Base-by-base conservation (phyloP, 257 asterid species). In the Solanum pinnatisectum region DNA sequence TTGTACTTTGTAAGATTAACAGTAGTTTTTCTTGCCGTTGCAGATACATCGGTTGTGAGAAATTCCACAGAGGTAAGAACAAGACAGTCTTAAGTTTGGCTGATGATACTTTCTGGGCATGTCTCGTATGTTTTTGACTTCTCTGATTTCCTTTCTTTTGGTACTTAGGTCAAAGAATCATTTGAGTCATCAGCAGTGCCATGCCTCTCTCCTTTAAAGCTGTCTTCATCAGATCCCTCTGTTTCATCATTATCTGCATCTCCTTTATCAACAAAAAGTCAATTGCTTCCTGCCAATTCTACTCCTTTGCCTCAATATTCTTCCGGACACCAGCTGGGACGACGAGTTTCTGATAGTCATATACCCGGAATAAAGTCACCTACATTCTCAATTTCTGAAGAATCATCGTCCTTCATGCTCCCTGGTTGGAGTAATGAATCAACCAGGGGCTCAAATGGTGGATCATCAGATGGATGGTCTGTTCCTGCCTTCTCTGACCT, bases 381-480 rank as follows among this genome's bases (percentile, higher is more conserved):
- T 56, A 90, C 95, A 72, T 91, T 92, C 89, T 96, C 98, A 59
- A 91, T 94, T 92, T 94, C 98, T 56, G 98, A 95, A 90, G 98
- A 95, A 87, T 91, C 95, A 8, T 87, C 98, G 40, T 87, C 93
- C 60, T 91, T 93, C 86, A 83, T 87, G 20, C 94, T 94, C 74
- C 93, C 95, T 87, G 88, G 91, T 82, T 97, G 94, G 96, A 94
- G 95, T 88, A 92, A 93, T 86, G 99, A 96, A 46, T 95, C 95
- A 27, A 92, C 93, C 32, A 87, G 96, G 90, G 96, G 92, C 73
- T 97, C 98, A 82, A 93, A 88, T 87, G 98, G 94, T 59, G 98
- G 96, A 60, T 97, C 98, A 14, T 96, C 97, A 4, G 99, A 95
- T 88, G 92, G 94, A 84, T 95, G 98, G 98, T 95, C 99, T 44